Base-by-base conservation (phyloP, 2,329 filamentous ascomycete genomes). In the Monilinia polystroma region DNA sequence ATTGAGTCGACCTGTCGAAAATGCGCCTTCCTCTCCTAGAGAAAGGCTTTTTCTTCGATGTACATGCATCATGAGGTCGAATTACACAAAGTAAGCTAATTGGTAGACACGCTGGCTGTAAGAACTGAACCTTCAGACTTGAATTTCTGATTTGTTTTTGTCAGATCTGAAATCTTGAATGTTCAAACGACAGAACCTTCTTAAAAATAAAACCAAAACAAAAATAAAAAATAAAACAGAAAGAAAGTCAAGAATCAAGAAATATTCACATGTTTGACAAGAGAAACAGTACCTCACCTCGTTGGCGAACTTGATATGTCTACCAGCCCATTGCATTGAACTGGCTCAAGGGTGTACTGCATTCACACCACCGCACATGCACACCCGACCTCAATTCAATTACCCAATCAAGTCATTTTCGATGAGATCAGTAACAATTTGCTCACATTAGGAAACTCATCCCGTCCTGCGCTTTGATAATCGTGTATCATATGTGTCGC, bases 1-100 rank as follows among this genome's bases (percentile, higher is more conserved):
- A 63, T 29, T 16, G 26, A 52, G 32, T 26, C 16, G 23, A 3
- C 20, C 26, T 11, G 45, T n/a, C 18, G 23, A 53, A 23, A 43
- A 53, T 12, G 5, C 63, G 47, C 64, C 64, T 54, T 66, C 49
- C 56, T 45, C 38, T 52, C n/a, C 16, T 12, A 35, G 49, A 54
- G 55, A 66, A 20, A 6, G 26, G 52, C 54, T 65, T 29, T 57
- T 51, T 38, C 63, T 54, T 51, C 35, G 53, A 49, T 52, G 63
- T 14, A 16, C 32, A 35, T 35, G 41, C 16, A 51, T 23, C 63
- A 65, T 53, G 7, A 23, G 45, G 26, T 45, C 20, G 20, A 10
- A 26, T 51, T 38, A 20, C 29, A 20, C 52, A 49, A 35, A 26
- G 26, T 38, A 32, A 54, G 51, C 20, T 51, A 8, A 14, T 35